Conservation (phyloP, 164 flowering plant species). For the Hamamelis virginiana region DNA sequence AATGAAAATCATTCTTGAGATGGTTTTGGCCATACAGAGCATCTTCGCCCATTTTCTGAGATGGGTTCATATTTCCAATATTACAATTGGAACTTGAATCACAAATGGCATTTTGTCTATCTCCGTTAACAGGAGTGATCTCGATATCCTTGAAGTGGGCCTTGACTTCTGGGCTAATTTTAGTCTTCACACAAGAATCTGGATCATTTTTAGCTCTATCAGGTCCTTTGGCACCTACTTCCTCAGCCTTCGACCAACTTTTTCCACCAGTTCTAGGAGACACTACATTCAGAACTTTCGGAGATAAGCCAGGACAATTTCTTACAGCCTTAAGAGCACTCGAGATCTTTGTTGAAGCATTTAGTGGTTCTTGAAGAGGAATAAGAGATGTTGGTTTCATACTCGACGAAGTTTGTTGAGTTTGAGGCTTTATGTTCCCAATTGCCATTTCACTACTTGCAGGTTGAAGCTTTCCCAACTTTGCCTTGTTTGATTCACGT, state of each 20-base stretch:
- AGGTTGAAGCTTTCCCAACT: conserved; percentile 30
- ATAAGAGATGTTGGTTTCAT: conserved; percentile 23
- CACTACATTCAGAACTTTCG: conserved; percentile 16
- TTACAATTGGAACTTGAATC: conserved; percentile 9
- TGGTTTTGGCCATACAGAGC: neutral
- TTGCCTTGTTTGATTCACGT: conserved; percentile 30
- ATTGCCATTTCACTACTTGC: conserved; percentile 19
- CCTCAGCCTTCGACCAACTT: conserved; percentile 12
- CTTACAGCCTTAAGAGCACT: conserved; percentile 13
- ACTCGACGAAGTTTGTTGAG: conserved; percentile 17
- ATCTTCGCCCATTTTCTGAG: conserved; percentile 5
- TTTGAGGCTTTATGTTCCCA: conserved; percentile 16
- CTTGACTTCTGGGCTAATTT: neutral
- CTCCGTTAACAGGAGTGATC: conserved; percentile 10
- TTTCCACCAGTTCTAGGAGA: conserved; percentile 18
- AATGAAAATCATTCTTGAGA: conserved; percentile 9
- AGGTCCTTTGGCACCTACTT: conserved; percentile 8
- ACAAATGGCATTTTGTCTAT: neutral
- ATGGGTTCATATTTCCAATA: too few relatives aligned
- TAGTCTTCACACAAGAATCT: conserved; percentile 7
- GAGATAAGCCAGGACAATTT: conserved; percentile 8
- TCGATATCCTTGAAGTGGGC: conserved; percentile 6
- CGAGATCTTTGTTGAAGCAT: conserved; percentile 21
- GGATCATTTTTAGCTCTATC: conserved; percentile 2
- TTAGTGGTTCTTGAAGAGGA: conserved; percentile 23